Percentiles rank a stretch among this genome's conserved stretches.
These are phyloP conservation scores for Kodamaea laetipori DNA, from an alignment of 805 yeast genomes.

Conservation along the genomic window DNA sequence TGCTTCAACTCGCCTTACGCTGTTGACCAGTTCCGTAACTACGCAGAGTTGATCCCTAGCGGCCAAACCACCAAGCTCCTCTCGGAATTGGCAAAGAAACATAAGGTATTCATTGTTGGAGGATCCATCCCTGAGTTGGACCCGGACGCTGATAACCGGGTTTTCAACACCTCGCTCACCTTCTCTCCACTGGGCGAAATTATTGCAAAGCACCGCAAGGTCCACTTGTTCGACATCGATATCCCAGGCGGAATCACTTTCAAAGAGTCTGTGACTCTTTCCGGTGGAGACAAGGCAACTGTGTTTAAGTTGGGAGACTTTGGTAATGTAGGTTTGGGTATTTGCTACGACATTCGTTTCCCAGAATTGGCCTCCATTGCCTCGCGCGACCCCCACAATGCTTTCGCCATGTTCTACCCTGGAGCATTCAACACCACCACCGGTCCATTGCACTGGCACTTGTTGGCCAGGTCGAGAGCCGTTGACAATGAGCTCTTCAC, in stretches of 20 bases:
- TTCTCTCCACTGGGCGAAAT: constrained; percentile 73
- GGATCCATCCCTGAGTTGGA: constrained; percentile 89
- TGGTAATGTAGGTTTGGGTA: constrained; percentile 82
- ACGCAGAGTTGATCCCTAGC: constrained; percentile 82
- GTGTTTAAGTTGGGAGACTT: constrained; percentile 64
- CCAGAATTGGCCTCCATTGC: constrained; percentile 75
- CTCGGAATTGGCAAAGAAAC: constrained; percentile 63
- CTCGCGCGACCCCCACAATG: constrained; percentile 57
- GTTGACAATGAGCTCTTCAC: constrained; percentile 75
- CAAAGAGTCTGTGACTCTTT: constrained; percentile 73
- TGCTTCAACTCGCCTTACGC: constrained; percentile 96
- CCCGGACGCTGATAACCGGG: constrained; percentile 47
- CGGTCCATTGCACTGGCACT: constrained; percentile 83
- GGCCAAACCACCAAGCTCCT: constrained; percentile 70
- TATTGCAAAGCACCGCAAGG: constrained; percentile 87
- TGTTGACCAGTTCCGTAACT: constrained; percentile 79
- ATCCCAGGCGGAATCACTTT: constrained; percentile 90
- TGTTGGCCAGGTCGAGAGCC: constrained; percentile 71
- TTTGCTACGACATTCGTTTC: constrained; percentile 79
- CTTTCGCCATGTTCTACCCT: constrained; percentile 79
- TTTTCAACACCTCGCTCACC: constrained; percentile 42
- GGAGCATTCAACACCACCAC: constrained; percentile 85
- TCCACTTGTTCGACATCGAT: constrained; percentile 88
- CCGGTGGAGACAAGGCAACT: constrained; percentile 82
- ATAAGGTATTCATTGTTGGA: constrained; percentile 71